phyloP scores from a whole-genome alignment of 805 yeast genomes.

The Cephaloascus albidus region DNA sequence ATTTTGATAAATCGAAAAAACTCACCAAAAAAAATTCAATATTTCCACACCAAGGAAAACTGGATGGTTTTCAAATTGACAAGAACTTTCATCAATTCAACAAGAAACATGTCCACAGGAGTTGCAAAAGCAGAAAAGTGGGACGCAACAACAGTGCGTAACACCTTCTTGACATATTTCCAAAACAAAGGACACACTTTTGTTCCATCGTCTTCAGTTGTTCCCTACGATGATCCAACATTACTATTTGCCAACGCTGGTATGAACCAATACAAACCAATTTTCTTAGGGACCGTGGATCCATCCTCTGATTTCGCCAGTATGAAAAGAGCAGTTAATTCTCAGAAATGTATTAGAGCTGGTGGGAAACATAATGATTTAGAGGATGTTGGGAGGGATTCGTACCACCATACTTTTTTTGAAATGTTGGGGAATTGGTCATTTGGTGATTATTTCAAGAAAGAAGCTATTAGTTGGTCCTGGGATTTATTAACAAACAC shows the following conservation, averaged over 20 bases:
- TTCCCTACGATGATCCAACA: constrained; percentile 98
- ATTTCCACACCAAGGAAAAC: no score
- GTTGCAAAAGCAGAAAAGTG: constrained; percentile 8
- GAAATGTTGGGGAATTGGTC: constrained; percentile 99
- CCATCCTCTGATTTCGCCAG: constrained; percentile 82
- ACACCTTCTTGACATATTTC: constrained; percentile 80
- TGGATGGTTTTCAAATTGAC: no score
- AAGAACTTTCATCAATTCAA: no score
- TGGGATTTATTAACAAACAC: constrained; percentile 89
- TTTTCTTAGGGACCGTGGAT: constrained; percentile 93
- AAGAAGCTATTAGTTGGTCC: constrained; percentile 80
- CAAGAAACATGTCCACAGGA: constrained; percentile 1
- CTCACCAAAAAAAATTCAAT: no score
- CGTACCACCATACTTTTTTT: constrained; percentile 96
- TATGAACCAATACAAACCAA: constrained; percentile 98
- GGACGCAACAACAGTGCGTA: constrained; percentile 55
- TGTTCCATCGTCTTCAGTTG: constrained; percentile 89
- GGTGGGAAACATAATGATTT: constrained; percentile 98
- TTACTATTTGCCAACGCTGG: constrained; percentile 96
- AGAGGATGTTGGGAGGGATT: constrained; percentile 97
- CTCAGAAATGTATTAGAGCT: constrained; percentile 98
- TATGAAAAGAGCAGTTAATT: constrained; percentile 84
- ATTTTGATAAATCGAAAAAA: no score
- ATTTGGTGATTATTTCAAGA: constrained; percentile 96
- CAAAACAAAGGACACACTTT: constrained; percentile 60